Base-by-base conservation (phyloP, 352 stramenopile genomes). In the Phytophthora foliorum region DNA sequence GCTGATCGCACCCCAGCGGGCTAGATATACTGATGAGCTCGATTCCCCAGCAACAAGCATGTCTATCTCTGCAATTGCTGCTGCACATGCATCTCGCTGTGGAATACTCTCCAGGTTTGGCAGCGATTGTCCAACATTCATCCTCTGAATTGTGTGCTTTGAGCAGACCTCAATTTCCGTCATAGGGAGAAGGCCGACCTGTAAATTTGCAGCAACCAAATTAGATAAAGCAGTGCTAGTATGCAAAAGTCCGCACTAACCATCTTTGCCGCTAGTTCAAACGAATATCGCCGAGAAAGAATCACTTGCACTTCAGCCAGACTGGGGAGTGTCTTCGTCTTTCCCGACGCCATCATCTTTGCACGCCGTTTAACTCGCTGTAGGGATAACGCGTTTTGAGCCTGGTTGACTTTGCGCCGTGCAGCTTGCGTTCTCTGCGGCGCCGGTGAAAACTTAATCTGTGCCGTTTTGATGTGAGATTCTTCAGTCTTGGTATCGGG, bases 101-200 rank as follows among this genome's bases (percentile, higher is more conserved):
- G 48, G 42, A 5, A 62, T 52, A 19, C 5, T 22, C 10, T 16
- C 25, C 10, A 41, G 41, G 11, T 53, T 11, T n/a, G 41, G 41
- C 21, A 45, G 13, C n/a, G 25, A n/a, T 9, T 62, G 55, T 1
- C 41, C 55, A 10, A 53, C 41, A 24, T 62, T 62, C 42, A 62
- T 62, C 13, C 39, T 17, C 27, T 52, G 55, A 16, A 54, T 32
- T 1, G 24, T 62, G 21, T 53, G n/a, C 16, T 4, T 11, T 10
- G 17, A 14, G 3, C 6, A 10, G 8, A 46, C 39, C 8, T 46
- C 4, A 13, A 46, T 6, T 46, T 46, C 17, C n/a, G 25, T 25
- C 17, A 46, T 46, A 14, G 39, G 39, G 5, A 46, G 39, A 13
- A 46, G n/a, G 16, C 10, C 39, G 16, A 46, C 39, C 39, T 46